Percentiles rank a stretch among this genome's conserved stretches.
Conservation (phyloP, 139 green algal species). For the Edaphochlamys debaryana region DNA sequence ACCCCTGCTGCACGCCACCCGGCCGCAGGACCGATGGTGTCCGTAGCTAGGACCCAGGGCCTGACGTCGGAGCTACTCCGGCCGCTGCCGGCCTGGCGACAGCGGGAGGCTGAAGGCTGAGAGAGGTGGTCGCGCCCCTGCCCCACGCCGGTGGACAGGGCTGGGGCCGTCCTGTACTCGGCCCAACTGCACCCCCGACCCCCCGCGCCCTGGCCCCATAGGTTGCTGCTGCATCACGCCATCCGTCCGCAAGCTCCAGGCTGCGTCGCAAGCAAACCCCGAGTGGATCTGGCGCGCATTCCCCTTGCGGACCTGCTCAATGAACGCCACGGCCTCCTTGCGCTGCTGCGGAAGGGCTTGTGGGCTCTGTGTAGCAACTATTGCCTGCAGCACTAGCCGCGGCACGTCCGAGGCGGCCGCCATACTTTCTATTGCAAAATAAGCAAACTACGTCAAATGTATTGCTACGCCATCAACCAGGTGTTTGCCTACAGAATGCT, state of each 20-base stretch:
- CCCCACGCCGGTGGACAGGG: too few species aligned
- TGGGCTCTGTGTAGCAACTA: constrained; percentile 37
- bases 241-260: background rate
- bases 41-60: too few species aligned
- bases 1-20: too few species aligned
- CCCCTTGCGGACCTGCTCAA: constrained; percentile 43
- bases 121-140: too few species aligned
- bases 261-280: too few species aligned
- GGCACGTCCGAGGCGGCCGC: constrained; percentile 2
- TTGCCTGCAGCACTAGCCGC: constrained; percentile 45
- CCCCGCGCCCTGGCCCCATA: background rate
- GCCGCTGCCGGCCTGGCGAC: too few species aligned
- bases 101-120: too few species aligned
- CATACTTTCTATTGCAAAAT: background rate
- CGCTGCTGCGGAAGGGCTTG: constrained; percentile 41
- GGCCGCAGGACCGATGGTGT: too few species aligned
- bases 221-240: background rate
- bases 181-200: background rate
- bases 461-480: too few species aligned
- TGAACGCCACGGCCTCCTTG: constrained; percentile 52
- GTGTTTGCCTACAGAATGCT: too few species aligned
- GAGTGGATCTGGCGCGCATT: background rate
- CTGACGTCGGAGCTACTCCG: too few species aligned
- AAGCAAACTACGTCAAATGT: too few species aligned
- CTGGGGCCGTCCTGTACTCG: background rate